Evolutionary conservation across 768 basidiomycete species (phyloP).

Genomic region (Boletus huronensis): DNA sequence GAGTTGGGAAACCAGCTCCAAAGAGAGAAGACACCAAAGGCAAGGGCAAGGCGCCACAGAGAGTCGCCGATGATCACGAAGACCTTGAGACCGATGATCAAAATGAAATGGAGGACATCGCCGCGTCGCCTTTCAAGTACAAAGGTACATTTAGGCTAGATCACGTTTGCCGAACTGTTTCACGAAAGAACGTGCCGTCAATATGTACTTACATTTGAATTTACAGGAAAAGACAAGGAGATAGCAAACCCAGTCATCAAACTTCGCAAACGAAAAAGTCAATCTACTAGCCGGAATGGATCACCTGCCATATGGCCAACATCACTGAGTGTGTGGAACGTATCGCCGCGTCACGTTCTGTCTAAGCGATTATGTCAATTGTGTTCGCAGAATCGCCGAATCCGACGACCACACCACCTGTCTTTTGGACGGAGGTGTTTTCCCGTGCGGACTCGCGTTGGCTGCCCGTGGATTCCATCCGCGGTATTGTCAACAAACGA

Average conservation of each 20-base stretch:
- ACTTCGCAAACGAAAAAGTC: slow-evolving; percentile 53
- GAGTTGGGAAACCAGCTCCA: slow-evolving; percentile 47
- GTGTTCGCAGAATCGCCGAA: slow-evolving; percentile 34
- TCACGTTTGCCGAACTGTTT: slow-evolving; percentile 1
- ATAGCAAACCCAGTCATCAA: slow-evolving; percentile 53
- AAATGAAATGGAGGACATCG: slow-evolving; percentile 39
- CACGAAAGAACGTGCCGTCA: neutral
- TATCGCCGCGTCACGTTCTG: slow-evolving; percentile 10
- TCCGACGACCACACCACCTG: slow-evolving; percentile 68
- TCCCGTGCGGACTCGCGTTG: slow-evolving; percentile 87
- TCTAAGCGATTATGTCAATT: slow-evolving; percentile 24
- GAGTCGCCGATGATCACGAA: slow-evolving; percentile 17
- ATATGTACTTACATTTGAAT: slow-evolving; percentile 7
- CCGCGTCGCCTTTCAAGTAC: slow-evolving; percentile 28
- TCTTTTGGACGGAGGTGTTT: slow-evolving; percentile 97
- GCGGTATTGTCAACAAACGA: slow-evolving; percentile 74
- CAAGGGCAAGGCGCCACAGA: slow-evolving; percentile 32
- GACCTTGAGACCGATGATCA: slow-evolving; percentile 33
- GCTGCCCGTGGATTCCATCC: slow-evolving; percentile 90
- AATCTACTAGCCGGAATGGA: slow-evolving; percentile 42
- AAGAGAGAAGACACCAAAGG: slow-evolving; percentile 40
- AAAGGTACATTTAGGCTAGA: slow-evolving; percentile 31
- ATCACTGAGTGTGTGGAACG: slow-evolving; percentile 17
- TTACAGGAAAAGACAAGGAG: slow-evolving; percentile 54
- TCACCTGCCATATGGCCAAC: slow-evolving; percentile 17